Conservation (phyloP, 495 filamentous ascomycete species). For the Daldinia childiae region DNA sequence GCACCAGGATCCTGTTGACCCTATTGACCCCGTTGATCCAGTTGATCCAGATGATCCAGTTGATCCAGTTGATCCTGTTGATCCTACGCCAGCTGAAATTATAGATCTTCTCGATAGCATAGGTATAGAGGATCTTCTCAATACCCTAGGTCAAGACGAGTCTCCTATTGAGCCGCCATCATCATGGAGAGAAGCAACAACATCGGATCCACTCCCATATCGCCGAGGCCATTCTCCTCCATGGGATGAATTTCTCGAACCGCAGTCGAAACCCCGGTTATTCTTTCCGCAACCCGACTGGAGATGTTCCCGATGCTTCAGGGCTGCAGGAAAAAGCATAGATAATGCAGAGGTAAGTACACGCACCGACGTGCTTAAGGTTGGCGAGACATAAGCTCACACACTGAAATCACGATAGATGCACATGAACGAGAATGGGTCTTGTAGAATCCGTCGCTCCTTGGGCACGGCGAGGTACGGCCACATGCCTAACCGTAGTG, state of each 20-base stretch:
- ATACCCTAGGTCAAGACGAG: not conserved
- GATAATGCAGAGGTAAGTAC: constrained; percentile 18
- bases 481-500: constrained; percentile 26
- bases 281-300: constrained; percentile 13
- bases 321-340: constrained; percentile 9
- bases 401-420: not conserved
- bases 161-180: not conserved
- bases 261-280: not conserved
- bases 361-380: too few species aligned
- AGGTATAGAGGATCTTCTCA: not conserved
- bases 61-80: not conserved
- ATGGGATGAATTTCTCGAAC: constrained; percentile 4
- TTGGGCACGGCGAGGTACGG: not conserved
- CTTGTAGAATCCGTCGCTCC: constrained; percentile 29
- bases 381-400: constrained; percentile 1
- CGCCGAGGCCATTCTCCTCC: constrained; percentile 9
- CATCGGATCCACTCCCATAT: not conserved
- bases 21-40: not conserved
- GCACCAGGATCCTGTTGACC: not conserved
- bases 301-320: constrained; percentile 35
- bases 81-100: not conserved
- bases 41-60: not conserved
- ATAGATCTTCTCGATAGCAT: not conserved
- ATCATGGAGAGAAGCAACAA: constrained; percentile 11
- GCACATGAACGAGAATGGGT: constrained; percentile 12